Conservation (phyloP, 495 filamentous ascomycete genomes). For the Aspergillus indologenus region DNA sequence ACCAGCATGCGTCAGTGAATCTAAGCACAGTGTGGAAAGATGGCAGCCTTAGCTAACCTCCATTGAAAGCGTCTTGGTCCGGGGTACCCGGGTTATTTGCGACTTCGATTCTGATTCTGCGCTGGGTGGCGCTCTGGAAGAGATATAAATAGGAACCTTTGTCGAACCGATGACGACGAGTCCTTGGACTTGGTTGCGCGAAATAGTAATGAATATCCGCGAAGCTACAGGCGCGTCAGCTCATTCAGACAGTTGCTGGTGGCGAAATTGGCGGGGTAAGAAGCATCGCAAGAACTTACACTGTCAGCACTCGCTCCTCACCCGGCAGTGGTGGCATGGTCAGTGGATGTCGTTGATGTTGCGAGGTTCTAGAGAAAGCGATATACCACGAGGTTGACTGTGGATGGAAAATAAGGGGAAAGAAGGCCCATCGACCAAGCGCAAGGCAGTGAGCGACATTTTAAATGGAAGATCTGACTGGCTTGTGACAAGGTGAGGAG, state of each 20-base stretch:
- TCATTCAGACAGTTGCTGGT: background rate
- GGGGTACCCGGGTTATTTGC: slow-evolving; percentile 82
- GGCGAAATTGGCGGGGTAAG: slow-evolving; percentile 22
- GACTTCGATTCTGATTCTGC: slow-evolving; percentile 72
- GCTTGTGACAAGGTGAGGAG: slow-evolving; percentile 10
- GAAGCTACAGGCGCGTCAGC: slow-evolving; percentile 54
- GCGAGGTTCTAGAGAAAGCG: slow-evolving; percentile 6
- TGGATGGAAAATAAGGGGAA: background rate
- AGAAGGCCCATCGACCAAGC: slow-evolving; percentile 5
- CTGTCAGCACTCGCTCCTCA: slow-evolving; percentile 73
- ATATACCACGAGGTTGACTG: background rate
- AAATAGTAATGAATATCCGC: slow-evolving; percentile 91
- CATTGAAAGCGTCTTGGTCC: slow-evolving; percentile 88
- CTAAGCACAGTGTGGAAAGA: background rate
- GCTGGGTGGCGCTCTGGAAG: slow-evolving; percentile 67
- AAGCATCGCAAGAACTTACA: slow-evolving; percentile 54
- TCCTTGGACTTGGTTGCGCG: slow-evolving; percentile 63
- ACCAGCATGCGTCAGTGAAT: slow-evolving; percentile 13
- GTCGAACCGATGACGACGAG: slow-evolving; percentile 81
- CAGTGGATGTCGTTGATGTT: slow-evolving; percentile 13
- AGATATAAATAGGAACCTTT: slow-evolving; percentile 87
- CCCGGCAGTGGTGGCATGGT: slow-evolving; percentile 74
- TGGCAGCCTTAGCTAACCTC: slow-evolving; percentile 53
- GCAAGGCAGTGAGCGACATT: slow-evolving; percentile 3
- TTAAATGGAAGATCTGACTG: slow-evolving; percentile 12